Evolutionary conservation across 225 moss, liverwort and hornwort genomes (phyloP).

Genomic region (Anthoceros angustus): DNA sequence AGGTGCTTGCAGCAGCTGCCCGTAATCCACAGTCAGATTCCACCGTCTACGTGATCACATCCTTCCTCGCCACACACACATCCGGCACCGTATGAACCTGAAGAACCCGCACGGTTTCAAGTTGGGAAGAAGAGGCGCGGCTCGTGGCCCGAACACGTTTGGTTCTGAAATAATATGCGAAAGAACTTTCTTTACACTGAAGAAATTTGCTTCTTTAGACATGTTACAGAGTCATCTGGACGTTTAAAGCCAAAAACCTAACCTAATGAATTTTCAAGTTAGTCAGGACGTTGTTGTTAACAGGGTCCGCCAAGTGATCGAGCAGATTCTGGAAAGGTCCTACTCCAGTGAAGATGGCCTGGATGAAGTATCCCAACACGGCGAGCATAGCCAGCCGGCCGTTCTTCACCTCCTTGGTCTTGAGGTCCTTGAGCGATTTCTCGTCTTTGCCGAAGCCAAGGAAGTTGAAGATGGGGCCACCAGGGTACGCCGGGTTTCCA

Average conservation of each 20-base stretch:
- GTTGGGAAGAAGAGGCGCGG: too few relatives aligned
- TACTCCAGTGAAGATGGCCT: slow-evolving; percentile 80
- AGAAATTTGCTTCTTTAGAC: too few relatives aligned
- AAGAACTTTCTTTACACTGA: too few relatives aligned
- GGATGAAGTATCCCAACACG: slow-evolving; percentile 57
- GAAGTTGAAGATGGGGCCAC: slow-evolving; percentile 77
- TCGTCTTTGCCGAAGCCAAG: slow-evolving; percentile 62
- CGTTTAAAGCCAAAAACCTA: neutral
- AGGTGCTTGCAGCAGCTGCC: too few relatives aligned
- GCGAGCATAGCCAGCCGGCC: slow-evolving; percentile 89
- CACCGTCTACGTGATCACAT: too few relatives aligned
- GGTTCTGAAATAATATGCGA: too few relatives aligned
- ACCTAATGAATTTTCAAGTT: slow-evolving; percentile 67
- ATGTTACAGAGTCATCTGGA: too few relatives aligned
- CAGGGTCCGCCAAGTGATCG: slow-evolving; percentile 66
- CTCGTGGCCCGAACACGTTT: too few relatives aligned
- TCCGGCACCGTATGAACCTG: too few relatives aligned
- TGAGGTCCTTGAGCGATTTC: slow-evolving; percentile 37
- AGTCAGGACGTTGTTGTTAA: slow-evolving; percentile 71
- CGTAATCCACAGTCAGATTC: too few relatives aligned
- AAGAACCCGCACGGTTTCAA: too few relatives aligned
- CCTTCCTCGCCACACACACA: too few relatives aligned
- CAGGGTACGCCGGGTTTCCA: slow-evolving; percentile 66
- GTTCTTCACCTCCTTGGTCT: slow-evolving; percentile 89
- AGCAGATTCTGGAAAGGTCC: slow-evolving; percentile 96